phyloP scores from a whole-genome alignment of 2,329 filamentous ascomycete species.

The Ambrosiella xylebori region DNA sequence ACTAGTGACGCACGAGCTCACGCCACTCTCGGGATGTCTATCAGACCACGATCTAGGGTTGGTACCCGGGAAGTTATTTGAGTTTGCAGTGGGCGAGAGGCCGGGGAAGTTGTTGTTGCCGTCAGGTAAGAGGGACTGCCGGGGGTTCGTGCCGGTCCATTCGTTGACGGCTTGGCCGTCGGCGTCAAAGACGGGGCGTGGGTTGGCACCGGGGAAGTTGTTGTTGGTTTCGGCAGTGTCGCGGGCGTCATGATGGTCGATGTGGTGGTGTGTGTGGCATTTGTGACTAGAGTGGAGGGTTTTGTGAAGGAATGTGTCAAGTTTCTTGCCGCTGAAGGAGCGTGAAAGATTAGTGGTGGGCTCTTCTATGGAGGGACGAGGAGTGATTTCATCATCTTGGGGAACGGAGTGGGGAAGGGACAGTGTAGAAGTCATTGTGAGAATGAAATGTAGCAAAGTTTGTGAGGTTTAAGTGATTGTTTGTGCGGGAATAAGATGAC shows the following conservation, averaged over 20 bases:
- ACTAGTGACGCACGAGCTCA: not conserved
- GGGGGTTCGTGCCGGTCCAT: slow-evolving; percentile 9
- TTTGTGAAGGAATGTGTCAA: slow-evolving; percentile 6
- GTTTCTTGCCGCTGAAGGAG: not conserved
- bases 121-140: not conserved
- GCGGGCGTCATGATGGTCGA: not conserved
- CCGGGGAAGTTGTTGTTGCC: slow-evolving; percentile 11
- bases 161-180: slow-evolving; percentile 6
- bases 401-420: not conserved
- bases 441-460: not conserved
- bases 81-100: not conserved
- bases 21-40: not conserved
- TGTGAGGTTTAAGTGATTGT: not conserved
- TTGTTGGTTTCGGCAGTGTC: slow-evolving; percentile 10
- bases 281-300: slow-evolving; percentile 1
- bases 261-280: slow-evolving; percentile 2
- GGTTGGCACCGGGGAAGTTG: slow-evolving; percentile 14
- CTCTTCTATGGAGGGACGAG: not conserved
- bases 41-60: slow-evolving; percentile 5
- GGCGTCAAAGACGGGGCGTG: not conserved
- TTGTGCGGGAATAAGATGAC: not conserved
- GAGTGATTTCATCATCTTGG: not conserved
- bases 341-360: not conserved
- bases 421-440: not conserved
- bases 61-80: slow-evolving; percentile 11